These are phyloP conservation scores for Musa acuminata DNA, from an alignment of 176 grass and related monocot species.

Conservation along the genomic window DNA sequence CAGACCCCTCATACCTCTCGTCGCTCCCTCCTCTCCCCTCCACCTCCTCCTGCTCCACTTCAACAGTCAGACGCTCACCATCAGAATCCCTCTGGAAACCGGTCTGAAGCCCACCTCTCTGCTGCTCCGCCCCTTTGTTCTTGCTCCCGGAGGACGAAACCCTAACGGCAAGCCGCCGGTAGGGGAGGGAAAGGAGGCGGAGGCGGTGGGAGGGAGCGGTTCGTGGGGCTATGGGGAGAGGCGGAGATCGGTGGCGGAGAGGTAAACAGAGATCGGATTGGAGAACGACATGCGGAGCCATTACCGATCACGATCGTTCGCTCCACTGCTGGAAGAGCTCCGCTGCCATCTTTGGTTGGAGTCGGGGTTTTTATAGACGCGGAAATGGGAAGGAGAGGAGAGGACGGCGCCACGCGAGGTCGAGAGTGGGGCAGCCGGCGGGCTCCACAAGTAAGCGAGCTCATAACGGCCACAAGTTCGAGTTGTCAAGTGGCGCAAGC, in stretches of 20 bases:
- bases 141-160: conserved; percentile 28
- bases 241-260: conserved; percentile 3
- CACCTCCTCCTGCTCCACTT: conserved; percentile 16
- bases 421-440: not conserved
- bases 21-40: conserved; percentile 15
- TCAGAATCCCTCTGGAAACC: conserved; percentile 8
- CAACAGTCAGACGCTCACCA: not conserved
- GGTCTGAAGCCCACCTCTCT: conserved; percentile 1
- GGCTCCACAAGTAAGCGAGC: not conserved
- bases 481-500: not conserved
- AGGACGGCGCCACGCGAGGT: not conserved
- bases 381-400: not conserved
- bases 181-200: conserved; percentile 5
- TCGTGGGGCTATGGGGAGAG: not conserved
- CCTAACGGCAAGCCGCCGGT: conserved; percentile 13
- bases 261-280: conserved; percentile 16
- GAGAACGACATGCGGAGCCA: conserved; percentile 5
- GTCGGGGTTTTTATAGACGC: not conserved
- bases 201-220: conserved; percentile 21
- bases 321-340: not conserved
- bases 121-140: conserved; percentile 33
- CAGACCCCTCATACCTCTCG: conserved; percentile 14
- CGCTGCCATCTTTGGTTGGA: too few species aligned
- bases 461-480: not conserved
- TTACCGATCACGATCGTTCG: not conserved